Evolutionary conservation across 192 early-diverging fungal genomes (phyloP), one percentile per base, ranked within the genome.

Genomic region (Rhizophlyctis rosea): DNA sequence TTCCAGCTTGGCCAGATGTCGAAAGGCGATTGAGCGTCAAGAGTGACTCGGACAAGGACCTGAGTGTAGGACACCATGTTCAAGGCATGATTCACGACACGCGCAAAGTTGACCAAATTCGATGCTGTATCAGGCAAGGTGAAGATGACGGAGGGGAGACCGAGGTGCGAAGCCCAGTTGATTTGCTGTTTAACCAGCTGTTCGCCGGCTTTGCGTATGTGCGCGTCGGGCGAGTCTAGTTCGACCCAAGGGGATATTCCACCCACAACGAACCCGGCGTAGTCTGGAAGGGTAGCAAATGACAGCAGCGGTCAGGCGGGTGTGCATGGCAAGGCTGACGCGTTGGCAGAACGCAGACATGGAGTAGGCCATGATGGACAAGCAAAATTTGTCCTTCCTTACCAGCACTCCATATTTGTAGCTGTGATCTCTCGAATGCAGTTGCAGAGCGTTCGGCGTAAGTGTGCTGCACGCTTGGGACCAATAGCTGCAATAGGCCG

Each of bases 1-100:
- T 92, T 94, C 94, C 94, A 98, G 31, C 68, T 61, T 50, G 76
- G 61, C 96, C 96, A 98, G 7, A 76, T 69, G 1, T 76, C 61
- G 4, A 13, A 23, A n/a, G n/a, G n/a, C n/a, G n/a, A n/a, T 21
- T 48, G 36, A 16, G 65, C 65, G 1, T 57, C 39, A 18, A 82
- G 29, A 2, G 76, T 76, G 13, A 89, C 70, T 16, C 79, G 78
- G 24, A 87, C 77, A 3, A 78, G 13, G 32, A 70, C 34, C 74
- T 67, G 77, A 23, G 54, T 70, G 63, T 81, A 76, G 30, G 73
- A 50, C 25, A 78, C 57, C 18, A 67, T 36, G 0, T 57, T n/a
- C 9, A 86, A 44, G 13, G 52, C 21, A 16, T 57, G 47, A 36
- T 70, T 62, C 27, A 85, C 57, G 4, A 61, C 61, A 9, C 89